Conservation (phyloP, 2,329 filamentous ascomycete species). For the Arthrobotrys entomopaga region DNA sequence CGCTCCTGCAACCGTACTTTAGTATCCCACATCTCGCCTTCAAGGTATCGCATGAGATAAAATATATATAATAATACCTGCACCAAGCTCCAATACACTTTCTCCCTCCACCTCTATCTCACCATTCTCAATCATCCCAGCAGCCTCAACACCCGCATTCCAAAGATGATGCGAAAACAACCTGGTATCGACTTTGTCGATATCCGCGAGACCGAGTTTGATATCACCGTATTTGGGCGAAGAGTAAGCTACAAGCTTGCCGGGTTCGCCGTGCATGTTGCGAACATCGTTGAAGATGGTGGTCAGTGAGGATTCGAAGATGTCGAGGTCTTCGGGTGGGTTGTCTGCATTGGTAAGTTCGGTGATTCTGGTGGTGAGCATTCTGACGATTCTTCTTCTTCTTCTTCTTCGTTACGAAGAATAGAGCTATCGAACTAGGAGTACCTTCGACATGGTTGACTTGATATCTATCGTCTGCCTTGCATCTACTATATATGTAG, state of each 20-base stretch:
- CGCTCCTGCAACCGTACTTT: slow-evolving; percentile 58
- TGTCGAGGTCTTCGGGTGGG: slow-evolving; percentile 34
- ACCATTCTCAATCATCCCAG: slow-evolving; percentile 57
- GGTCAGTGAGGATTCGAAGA: slow-evolving; percentile 57
- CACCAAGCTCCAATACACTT: slow-evolving; percentile 73
- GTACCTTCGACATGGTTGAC: no score
- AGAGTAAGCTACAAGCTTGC: slow-evolving; percentile 58
- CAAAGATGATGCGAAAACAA: slow-evolving; percentile 79
- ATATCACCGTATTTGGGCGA: slow-evolving; percentile 59
- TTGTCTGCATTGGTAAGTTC: slow-evolving; percentile 3
- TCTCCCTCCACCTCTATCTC: slow-evolving; percentile 67
- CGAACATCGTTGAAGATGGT: slow-evolving; percentile 58
- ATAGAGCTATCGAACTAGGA: no score
- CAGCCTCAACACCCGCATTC: slow-evolving; percentile 66
- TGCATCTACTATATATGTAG: no score
- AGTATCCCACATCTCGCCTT: neutral
- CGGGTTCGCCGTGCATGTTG: slow-evolving; percentile 60
- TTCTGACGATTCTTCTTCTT: neutral
- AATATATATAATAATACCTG: slow-evolving; percentile 71
- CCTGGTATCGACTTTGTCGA: slow-evolving; percentile 58
- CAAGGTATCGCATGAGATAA: no score
- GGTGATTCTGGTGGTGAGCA: slow-evolving; percentile 44
- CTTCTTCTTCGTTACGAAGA: no score
- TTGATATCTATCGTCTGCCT: no score
- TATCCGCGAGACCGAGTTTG: slow-evolving; percentile 57